Evolutionary conservation across 108 stramenopile genomes (phyloP), one percentile per base, ranked within the genome.

Genomic region (Mediolabrus comicus): DNA sequence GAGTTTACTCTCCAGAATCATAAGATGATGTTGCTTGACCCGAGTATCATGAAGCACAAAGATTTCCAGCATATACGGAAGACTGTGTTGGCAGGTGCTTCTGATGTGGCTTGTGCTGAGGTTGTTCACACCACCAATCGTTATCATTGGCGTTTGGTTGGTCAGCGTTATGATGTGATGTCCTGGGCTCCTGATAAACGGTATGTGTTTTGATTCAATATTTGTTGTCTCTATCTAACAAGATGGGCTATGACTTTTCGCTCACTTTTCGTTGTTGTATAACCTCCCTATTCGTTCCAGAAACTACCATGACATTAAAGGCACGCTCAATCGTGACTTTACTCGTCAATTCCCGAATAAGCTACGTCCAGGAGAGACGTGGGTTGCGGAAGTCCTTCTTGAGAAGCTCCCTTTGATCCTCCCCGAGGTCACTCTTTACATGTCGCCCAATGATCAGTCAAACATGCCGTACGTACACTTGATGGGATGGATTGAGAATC

Each of bases 1-100:
- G 98, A 99, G 75, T 98, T 98, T 75, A 98, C 98, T 3, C 81
- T 99, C 29, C 97, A 98, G 66, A 96, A 97, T 66, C 98, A 98
- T 86, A 95, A 97, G 63, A 97, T 98, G 95, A 88, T 92, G 39
- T 71, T 98, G 28, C 87, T 99, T 6, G 97, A 98, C 67, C 84
- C 80, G 3, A 83, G 92, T 38, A 92, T 99, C 25, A 75, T 95
- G 74, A 88, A 88, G 12, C 90, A 97, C 76, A 86, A 73, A 7
- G 98, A 97, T 71, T 98, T 99, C 71, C 72, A 73, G 22, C 64
- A 80, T 31, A 83, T 85, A 9, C 76, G 81, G 14, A 77, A 72
- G 59, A 72, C 75, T 9, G 88, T 85, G 10, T 64, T 91, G 52
- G 76, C 66, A 11, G 88, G 89, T 41, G 92, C 93, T 28, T 72